Conservation (phyloP, 768 basidiomycete species). For the Cystobasidiopsis lactophilus region DNA sequence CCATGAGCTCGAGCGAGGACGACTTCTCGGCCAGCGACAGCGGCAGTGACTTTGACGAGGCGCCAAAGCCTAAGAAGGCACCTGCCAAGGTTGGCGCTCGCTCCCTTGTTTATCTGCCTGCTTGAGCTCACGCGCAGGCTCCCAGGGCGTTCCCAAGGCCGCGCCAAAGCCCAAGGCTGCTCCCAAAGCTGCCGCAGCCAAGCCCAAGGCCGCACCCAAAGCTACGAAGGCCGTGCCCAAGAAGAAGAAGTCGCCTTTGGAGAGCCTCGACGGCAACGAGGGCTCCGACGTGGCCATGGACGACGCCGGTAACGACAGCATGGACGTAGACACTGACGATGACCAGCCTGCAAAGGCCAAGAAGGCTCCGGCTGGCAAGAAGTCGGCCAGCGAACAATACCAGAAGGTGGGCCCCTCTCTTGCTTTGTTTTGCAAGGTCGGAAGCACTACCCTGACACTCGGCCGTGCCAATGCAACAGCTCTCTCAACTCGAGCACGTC, state of each 20-base stretch:
- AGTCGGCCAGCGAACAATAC: constrained; percentile 5
- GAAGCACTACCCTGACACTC: not conserved
- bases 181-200: constrained; percentile 16
- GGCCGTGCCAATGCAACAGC: constrained; percentile 29
- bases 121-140: constrained; percentile 27
- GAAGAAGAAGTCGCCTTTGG: not conserved
- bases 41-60: constrained; percentile 16
- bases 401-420: constrained; percentile 5
- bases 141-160: not conserved
- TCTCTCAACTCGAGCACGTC: constrained; percentile 85
- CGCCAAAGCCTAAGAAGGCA: constrained; percentile 30
- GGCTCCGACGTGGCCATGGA: not conserved
- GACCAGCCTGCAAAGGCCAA: not conserved
- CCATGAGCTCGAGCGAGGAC: constrained; percentile 1
- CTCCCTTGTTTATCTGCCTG: too few relatives aligned
- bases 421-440: not conserved
- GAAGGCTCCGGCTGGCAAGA: not conserved
- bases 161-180: constrained; percentile 33
- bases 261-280: not conserved
- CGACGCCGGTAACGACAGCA: not conserved
- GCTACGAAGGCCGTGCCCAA: not conserved
- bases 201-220: constrained; percentile 19
- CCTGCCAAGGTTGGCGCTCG: too few relatives aligned
- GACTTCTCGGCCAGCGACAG: constrained; percentile 9
- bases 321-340: not conserved